Conservation (phyloP, 2,329 filamentous ascomycete species). For the Monilinia polystroma region DNA sequence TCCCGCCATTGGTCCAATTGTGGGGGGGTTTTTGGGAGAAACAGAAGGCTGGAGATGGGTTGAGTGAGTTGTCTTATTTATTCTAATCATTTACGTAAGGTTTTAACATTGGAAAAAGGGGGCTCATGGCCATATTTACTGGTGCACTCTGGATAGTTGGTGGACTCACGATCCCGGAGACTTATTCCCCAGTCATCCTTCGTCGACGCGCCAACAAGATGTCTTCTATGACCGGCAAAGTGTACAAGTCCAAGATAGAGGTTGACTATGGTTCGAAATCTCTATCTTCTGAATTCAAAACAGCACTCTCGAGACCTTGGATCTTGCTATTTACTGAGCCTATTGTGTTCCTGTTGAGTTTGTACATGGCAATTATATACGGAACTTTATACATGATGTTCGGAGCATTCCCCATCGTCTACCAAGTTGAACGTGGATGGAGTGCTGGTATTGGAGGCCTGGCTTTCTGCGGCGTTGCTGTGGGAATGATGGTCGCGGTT, state of each 20-base stretch:
- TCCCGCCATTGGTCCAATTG: slow-evolving; percentile 63
- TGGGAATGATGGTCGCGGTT: slow-evolving; percentile 63
- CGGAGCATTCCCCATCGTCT: slow-evolving; percentile 64
- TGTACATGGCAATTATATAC: slow-evolving; percentile 58
- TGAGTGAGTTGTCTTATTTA: slow-evolving; percentile 38
- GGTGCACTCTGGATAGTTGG: slow-evolving; percentile 61
- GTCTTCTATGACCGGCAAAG: slow-evolving; percentile 52
- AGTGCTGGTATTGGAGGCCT: slow-evolving; percentile 58
- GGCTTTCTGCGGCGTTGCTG: slow-evolving; percentile 65
- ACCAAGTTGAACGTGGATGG: slow-evolving; percentile 59
- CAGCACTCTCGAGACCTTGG: slow-evolving; percentile 82
- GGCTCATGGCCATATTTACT: slow-evolving; percentile 64
- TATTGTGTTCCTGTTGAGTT: slow-evolving; percentile 76
- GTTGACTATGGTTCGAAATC: slow-evolving; percentile 59
- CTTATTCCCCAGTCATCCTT: slow-evolving; percentile 65
- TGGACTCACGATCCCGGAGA: slow-evolving; percentile 55
- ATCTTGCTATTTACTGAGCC: slow-evolving; percentile 79
- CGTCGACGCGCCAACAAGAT: slow-evolving; percentile 68
- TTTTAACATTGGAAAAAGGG: slow-evolving; percentile 19
- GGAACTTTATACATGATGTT: slow-evolving; percentile 58
- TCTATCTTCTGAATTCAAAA: slow-evolving; percentile 65
- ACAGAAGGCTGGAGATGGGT: slow-evolving; percentile 75
- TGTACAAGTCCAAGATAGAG: slow-evolving; percentile 69
- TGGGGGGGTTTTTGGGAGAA: slow-evolving; percentile 65
- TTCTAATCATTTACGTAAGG: not conserved